Percentiles rank a stretch among this genome's conserved stretches.
Conservation (phyloP, 2,329 filamentous ascomycete genomes). For the Microsporum ferrugineum region DNA sequence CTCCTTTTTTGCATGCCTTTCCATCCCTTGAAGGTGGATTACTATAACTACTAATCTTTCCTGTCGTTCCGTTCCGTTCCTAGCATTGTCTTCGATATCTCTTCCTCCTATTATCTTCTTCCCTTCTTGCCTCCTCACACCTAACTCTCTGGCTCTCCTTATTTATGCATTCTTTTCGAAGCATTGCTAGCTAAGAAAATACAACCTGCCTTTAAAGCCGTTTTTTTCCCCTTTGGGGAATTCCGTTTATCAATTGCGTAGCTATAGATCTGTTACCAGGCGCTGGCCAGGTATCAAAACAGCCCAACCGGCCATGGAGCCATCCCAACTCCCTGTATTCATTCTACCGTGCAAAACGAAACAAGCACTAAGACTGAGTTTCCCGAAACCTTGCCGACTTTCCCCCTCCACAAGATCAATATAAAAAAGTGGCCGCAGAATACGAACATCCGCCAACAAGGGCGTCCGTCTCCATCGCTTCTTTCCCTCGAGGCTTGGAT, state of each 20-base stretch:
- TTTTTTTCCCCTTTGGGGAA: too few species aligned
- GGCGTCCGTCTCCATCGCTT: background rate
- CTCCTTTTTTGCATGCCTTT: background rate
- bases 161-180: background rate
- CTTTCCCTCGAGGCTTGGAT: too few species aligned
- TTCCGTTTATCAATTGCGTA: background rate
- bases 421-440: background rate
- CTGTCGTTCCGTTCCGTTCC: background rate
- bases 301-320: background rate
- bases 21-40: background rate
- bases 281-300: background rate
- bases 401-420: background rate
- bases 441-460: background rate
- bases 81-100: background rate
- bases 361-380: background rate
- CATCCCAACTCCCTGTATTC: too few species aligned
- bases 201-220: background rate
- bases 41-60: constrained; percentile 4
- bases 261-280: background rate
- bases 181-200: background rate
- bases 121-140: background rate
- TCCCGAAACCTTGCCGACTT: background rate
- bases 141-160: constrained; percentile 1
- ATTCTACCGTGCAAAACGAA: too few species aligned
- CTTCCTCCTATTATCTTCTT: background rate